phyloP scores from a whole-genome alignment of 1,139 yeast species.

The Taphrina betulina region DNA sequence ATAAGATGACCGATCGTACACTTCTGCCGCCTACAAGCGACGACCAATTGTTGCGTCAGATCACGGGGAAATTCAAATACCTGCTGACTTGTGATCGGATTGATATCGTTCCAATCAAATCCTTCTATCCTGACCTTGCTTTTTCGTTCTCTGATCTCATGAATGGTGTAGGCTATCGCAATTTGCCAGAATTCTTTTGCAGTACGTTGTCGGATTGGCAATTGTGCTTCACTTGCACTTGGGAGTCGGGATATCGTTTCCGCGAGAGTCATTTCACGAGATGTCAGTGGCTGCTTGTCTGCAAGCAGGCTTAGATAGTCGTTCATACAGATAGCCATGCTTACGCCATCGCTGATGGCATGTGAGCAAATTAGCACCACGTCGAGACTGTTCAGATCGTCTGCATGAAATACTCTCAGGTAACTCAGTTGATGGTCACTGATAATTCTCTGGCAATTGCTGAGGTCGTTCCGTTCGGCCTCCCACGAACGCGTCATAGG shows the following conservation, averaged over 20 bases:
- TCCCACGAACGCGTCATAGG: conserved; percentile 6
- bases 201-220: conserved; percentile 7
- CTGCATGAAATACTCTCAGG: conserved; percentile 1
- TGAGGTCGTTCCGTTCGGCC: conserved; percentile 7
- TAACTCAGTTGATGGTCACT: conserved; percentile 8
- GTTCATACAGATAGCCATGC: conserved; percentile 7
- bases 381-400: neutral
- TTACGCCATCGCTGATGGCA: conserved; percentile 22
- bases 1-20: conserved; percentile 23
- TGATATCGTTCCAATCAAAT: neutral
- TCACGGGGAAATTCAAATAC: conserved; percentile 6
- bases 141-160: neutral
- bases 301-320: conserved; percentile 10
- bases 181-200: conserved; percentile 10
- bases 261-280: neutral
- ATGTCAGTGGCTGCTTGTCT: neutral
- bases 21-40: conserved; percentile 4
- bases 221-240: conserved; percentile 15
- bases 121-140: neutral
- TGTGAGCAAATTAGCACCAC: conserved; percentile 7
- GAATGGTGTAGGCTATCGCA: conserved; percentile 14
- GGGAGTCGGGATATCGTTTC: conserved; percentile 3
- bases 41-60: neutral
- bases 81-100: conserved; percentile 13
- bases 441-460: conserved; percentile 19